Evolutionary conservation across 768 basidiomycete genomes (phyloP), one percentile per base, ranked within the genome.

Genomic region (Psilocybe subaeruginosa): DNA sequence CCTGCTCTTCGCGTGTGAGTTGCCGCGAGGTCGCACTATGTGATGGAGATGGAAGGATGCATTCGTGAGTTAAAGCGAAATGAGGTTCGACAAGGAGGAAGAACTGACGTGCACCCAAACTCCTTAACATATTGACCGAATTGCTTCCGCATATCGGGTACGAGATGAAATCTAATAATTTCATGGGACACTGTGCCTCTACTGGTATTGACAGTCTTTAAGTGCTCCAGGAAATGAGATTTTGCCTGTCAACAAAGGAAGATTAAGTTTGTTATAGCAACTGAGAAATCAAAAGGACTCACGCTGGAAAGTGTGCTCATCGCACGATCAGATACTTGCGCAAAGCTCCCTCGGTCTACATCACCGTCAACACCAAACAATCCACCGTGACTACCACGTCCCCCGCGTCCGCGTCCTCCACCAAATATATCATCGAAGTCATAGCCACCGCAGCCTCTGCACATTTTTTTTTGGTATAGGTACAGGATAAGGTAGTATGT

Each of bases 141-240:
- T 49, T 47, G 39, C 54, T 67, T 71, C 45, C 70, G 67, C 72
- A 72, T 73, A 58, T 71, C 72, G 12, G 69, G 68, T n/a, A 74
- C 73, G 58, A 72, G 69, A 54, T 70, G 73, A 56, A 72, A 74
- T n/a, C 61, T 61, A 61, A 72, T 71, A 60, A 74, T 71, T 59
- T 71, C 71, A 23, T 58, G 54, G 7, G 66, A 65, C 56, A 68
- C 68, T 7, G 66, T 46, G 1, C 71, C 71, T 11, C 56, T 63
- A 62, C 64, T 66, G 11, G 68, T 70, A 56, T 72, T 68, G 31
- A 72, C 69, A 6, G 64, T 61, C 31, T 69, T 64, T 55, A 73
- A 68, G 50, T 72, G 70, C 3, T 66, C 41, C 16, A 69, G 56
- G 47, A 72, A 71, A 16, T 64, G 8, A 4, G 45, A 17, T 52